A percentile compares a stretch with the other conserved stretches of the same genome.
Evolutionary conservation across 2,329 filamentous ascomycete genomes (phyloP).

Genomic region (Rhynchosporium graminicola): DNA sequence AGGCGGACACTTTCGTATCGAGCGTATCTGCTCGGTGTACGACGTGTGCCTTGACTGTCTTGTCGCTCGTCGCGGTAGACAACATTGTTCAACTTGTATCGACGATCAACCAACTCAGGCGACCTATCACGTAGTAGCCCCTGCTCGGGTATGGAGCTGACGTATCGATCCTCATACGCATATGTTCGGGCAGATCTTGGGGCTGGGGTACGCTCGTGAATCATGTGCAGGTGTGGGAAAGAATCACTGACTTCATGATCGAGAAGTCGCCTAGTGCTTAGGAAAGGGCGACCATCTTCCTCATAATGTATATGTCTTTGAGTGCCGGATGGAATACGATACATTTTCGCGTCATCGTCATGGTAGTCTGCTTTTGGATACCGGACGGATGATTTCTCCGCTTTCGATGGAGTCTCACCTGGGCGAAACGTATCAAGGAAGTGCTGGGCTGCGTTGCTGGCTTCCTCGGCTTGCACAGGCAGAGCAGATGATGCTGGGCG

Average conservation of each 20-base stretch:
- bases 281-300: slow-evolving; percentile 20
- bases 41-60: slow-evolving; percentile 33
- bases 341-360: slow-evolving; percentile 21
- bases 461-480: slow-evolving; percentile 32
- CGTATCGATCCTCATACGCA: slow-evolving; percentile 36
- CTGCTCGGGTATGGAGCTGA: slow-evolving; percentile 24
- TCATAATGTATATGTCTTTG: slow-evolving; percentile 26
- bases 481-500: slow-evolving; percentile 18
- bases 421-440: slow-evolving; percentile 43
- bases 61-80: slow-evolving; percentile 42
- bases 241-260: slow-evolving; percentile 22
- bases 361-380: slow-evolving; percentile 28
- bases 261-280: slow-evolving; percentile 19
- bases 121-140: slow-evolving; percentile 34
- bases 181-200: slow-evolving; percentile 30
- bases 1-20: slow-evolving; percentile 41
- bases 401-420: slow-evolving; percentile 26
- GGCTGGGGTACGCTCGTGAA: slow-evolving; percentile 28
- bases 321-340: slow-evolving; percentile 24
- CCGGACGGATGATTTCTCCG: slow-evolving; percentile 16
- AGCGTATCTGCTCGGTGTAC: slow-evolving; percentile 39
- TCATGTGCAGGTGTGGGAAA: slow-evolving; percentile 23
- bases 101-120: slow-evolving; percentile 39
- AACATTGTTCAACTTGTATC: slow-evolving; percentile 39
- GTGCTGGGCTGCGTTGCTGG: slow-evolving; percentile 42